Conservation (phyloP, 2,329 filamentous ascomycete species). For the Diaporthe capsici region DNA sequence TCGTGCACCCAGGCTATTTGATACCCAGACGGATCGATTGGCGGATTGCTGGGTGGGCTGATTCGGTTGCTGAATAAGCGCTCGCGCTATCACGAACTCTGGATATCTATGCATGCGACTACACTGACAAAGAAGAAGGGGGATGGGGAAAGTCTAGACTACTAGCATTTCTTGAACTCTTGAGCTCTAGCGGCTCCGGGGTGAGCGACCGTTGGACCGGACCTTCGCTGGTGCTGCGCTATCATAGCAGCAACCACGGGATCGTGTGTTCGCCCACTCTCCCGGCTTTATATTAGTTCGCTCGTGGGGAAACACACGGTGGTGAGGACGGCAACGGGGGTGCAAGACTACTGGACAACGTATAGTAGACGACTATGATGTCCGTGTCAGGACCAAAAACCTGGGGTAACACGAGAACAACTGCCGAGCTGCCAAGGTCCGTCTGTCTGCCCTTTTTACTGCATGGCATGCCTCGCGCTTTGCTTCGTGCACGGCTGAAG, state of each 20-base stretch:
- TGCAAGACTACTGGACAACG: neutral
- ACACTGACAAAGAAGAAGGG: neutral
- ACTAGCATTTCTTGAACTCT: neutral
- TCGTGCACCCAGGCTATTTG: neutral
- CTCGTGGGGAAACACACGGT: too few relatives aligned
- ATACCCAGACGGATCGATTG: neutral
- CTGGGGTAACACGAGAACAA: neutral
- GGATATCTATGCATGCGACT: neutral
- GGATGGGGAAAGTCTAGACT: neutral
- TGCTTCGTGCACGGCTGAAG: neutral
- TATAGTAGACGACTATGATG: neutral
- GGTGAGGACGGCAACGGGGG: neutral
- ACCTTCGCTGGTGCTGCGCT: neutral
- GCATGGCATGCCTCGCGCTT: neutral
- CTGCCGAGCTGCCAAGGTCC: slow-evolving; percentile 9
- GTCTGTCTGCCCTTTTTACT: neutral
- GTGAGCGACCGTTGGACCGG: neutral
- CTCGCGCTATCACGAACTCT: neutral
- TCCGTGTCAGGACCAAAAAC: neutral
- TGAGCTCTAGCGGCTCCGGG: neutral
- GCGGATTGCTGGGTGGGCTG: neutral
- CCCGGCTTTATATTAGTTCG: neutral
- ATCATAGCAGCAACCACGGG: neutral
- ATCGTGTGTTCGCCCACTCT: neutral
- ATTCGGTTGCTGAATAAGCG: neutral